Conservation (phyloP, 441 rosid genomes). For the Caryocar brasiliense region DNA sequence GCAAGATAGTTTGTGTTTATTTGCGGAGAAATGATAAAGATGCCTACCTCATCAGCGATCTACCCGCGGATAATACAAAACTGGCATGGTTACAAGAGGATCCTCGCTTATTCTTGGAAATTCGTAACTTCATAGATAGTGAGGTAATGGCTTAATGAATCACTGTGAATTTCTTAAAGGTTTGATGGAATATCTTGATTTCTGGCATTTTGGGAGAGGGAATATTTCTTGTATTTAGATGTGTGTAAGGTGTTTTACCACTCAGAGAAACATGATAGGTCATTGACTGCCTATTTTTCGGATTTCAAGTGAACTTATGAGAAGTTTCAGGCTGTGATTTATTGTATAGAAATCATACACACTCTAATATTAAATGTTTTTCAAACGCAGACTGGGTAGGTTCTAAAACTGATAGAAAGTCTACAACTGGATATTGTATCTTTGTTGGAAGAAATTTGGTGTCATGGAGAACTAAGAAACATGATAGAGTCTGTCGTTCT, state of each 20-base stretch:
- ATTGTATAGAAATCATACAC: too few relatives aligned
- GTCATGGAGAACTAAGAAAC: not conserved
- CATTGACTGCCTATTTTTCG: not conserved
- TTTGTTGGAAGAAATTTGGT: constrained; percentile 4
- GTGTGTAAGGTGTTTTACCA: not conserved
- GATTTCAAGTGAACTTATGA: not conserved
- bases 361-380: not conserved
- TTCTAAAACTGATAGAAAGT: not conserved
- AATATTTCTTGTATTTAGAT: not conserved
- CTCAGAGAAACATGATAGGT: not conserved
- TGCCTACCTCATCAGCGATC: too few relatives aligned
- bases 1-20: not conserved
- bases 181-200: not conserved
- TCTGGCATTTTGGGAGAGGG: not conserved
- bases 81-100: too few relatives aligned
- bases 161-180: not conserved
- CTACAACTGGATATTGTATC: not conserved
- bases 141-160: too few relatives aligned
- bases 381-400: not conserved
- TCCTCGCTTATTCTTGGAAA: too few relatives aligned
- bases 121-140: too few relatives aligned
- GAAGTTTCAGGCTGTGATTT: too few relatives aligned
- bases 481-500: not conserved
- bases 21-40: not conserved
- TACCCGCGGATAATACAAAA: too few relatives aligned